phyloP scores from a whole-genome alignment of 1,284 basidiomycete genomes.

The Bothia castanella region DNA sequence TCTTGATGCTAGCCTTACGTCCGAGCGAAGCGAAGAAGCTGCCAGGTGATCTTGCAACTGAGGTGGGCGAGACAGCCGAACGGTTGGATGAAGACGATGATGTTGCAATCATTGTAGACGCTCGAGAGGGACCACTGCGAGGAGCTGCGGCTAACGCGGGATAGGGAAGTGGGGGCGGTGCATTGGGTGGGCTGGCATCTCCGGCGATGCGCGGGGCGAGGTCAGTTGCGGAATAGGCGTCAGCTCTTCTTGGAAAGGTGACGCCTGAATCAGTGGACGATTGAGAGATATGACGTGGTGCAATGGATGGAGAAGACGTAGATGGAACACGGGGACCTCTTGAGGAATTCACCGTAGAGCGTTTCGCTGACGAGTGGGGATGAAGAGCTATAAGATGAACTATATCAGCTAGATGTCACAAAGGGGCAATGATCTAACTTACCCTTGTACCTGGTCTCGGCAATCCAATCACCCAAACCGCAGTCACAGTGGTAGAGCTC shows the following conservation, averaged over 20 bases:
- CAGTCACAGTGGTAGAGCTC: constrained; percentile 75
- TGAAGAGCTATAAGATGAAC: constrained; percentile 22
- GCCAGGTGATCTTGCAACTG: constrained; percentile 41
- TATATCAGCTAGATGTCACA: constrained; percentile 11
- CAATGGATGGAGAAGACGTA: constrained; percentile 37
- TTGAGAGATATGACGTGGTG: constrained; percentile 62
- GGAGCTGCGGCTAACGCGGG: constrained; percentile 48
- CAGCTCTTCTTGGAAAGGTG: constrained; percentile 73
- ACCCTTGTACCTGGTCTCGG: constrained; percentile 56
- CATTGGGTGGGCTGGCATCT: constrained; percentile 47
- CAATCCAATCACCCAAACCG: constrained; percentile 76
- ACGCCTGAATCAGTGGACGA: constrained; percentile 69
- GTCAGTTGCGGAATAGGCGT: constrained; percentile 73
- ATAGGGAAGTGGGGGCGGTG: constrained; percentile 73
- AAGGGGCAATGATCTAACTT: constrained; percentile 9
- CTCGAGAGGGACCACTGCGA: constrained; percentile 27
- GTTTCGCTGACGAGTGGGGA: constrained; percentile 29
- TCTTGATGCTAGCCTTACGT: constrained; percentile 59
- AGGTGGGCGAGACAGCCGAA: constrained; percentile 31
- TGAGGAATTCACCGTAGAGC: constrained; percentile 22
- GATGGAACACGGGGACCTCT: constrained; percentile 31
- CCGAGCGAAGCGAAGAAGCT: constrained; percentile 75
- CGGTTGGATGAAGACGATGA: constrained; percentile 35
- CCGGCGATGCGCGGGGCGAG: constrained; percentile 46
- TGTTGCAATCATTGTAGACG: constrained; percentile 31